A percentile compares a stretch with the other conserved stretches of the same genome.
phyloP scores from a whole-genome alignment of 176 grass and related monocot species.

The Rhynchospora tenuis region DNA sequence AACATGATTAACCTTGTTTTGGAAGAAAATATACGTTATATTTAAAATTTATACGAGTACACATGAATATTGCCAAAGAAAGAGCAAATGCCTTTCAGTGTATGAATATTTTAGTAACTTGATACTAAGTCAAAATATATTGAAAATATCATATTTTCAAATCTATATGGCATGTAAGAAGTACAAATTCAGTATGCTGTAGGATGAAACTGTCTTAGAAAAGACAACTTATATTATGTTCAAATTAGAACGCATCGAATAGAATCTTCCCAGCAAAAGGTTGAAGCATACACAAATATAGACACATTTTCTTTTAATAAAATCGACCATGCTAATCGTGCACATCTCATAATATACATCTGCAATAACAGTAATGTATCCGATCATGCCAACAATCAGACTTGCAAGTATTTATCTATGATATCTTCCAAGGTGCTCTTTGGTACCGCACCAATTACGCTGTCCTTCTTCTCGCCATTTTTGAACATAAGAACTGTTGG shows the following conservation, averaged over 20 bases:
- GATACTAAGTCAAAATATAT: neutral
- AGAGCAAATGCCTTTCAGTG: neutral
- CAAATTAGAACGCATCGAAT: neutral
- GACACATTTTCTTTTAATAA: neutral
- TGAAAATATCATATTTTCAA: no score
- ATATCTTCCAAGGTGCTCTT: conserved; percentile 50
- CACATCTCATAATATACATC: conserved; percentile 25
- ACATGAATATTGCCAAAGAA: neutral
- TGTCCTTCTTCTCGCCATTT: conserved; percentile 87
- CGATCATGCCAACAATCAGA: conserved; percentile 3
- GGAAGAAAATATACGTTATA: neutral
- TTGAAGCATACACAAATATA: conserved; percentile 4
- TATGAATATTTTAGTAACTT: neutral
- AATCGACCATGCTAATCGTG: neutral
- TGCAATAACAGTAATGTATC: conserved; percentile 7
- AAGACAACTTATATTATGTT: neutral
- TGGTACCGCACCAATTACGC: conserved; percentile 78
- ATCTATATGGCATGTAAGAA: no score
- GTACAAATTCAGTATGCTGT: no score
- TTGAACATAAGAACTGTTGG: conserved; percentile 94
- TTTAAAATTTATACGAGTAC: neutral
- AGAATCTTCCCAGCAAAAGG: neutral
- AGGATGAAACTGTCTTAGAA: neutral
- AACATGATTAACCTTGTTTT: neutral
- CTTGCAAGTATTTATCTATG: conserved; percentile 72